Evolutionary conservation across 306 rosid species (phyloP), one percentile per base, ranked within the genome.

Genomic region (Begonia fuchsioides): DNA sequence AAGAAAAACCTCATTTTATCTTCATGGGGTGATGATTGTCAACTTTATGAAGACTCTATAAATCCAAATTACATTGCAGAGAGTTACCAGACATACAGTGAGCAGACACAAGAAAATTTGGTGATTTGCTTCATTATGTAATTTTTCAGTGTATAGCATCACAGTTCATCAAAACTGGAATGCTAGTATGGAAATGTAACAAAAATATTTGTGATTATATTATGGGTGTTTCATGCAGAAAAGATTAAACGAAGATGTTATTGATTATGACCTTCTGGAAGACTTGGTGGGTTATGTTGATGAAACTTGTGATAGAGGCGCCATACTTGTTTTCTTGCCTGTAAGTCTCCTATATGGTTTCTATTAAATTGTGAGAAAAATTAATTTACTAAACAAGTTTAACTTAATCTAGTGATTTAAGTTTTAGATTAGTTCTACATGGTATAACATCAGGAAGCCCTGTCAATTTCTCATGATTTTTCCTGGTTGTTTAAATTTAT

Each of bases 301-400:
- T 63, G 85, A 81, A 70, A 74, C 75, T 59, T 81, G 79, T 8
- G 64, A 50, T 52, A 83, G 76, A 69, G 97, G 95, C 46, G 78
- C 93, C 60, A 70, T 88, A 70, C 97, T 88, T 68, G 90, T 88
- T 39, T 88, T 88, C 72, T 75, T 88, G 75, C 95, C 97, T 55
- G 96, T 86, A 78, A 76, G 82, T 52, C 49, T 58, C 57, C 56
- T 53, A 50, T 6, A 39, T 50, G 50, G 39, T 26, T 26, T 52
- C 65, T 64, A 50, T 64, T 62, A 32, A 47, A 61, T 50, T 46
- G 38, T n/a, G 15, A 39, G 15, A 43, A 20, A 50, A 58, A 53
- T 55, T 20, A 15, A 11, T 40, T n/a, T 26, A 26, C 8, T 26
- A 26, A 26, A 26, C 7, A 26, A 26, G 35, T 26, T 26, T 26